phyloP scores from a whole-genome alignment of 345 rosid species.

The Aquilaria yunnanensis region DNA sequence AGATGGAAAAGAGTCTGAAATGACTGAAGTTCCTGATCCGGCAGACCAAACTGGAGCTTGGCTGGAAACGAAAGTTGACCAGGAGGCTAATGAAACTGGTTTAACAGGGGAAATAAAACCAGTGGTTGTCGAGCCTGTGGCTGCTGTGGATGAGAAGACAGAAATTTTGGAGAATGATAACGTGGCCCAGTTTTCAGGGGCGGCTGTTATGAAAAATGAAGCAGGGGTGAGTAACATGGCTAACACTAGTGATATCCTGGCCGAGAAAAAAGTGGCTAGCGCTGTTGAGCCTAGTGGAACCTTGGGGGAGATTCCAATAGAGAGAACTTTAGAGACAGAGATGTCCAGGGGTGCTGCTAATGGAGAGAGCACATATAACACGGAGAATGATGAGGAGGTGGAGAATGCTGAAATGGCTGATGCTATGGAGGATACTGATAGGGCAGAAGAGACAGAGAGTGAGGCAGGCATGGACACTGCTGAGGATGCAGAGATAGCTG shows the following conservation, averaged over 20 bases:
- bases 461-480: constrained; percentile 20
- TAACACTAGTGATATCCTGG: constrained; percentile 12
- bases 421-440: constrained; percentile 21
- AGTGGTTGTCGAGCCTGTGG: too few relatives aligned
- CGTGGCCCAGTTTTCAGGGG: not conserved
- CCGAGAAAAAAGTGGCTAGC: constrained; percentile 4
- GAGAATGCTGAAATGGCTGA: constrained; percentile 21
- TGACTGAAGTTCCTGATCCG: constrained; percentile 11
- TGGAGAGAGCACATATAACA: constrained; percentile 17
- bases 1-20: too few relatives aligned
- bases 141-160: not conserved
- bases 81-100: constrained; percentile 18
- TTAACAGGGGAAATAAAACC: not conserved
- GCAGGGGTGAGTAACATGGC: constrained; percentile 5
- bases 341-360: constrained; percentile 18
- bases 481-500: constrained; percentile 26
- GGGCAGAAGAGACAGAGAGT: constrained; percentile 19
- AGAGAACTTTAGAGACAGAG: constrained; percentile 13
- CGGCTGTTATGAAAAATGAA: not conserved
- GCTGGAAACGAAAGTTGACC: constrained; percentile 17
- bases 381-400: constrained; percentile 20
- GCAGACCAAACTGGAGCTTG: constrained; percentile 14
- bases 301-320: constrained; percentile 14
- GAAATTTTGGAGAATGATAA: not conserved
- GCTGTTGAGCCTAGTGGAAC: constrained; percentile 18